phyloP scores from a whole-genome alignment of 1,139 yeast genomes.

The Arxiozyma heterogenica region DNA sequence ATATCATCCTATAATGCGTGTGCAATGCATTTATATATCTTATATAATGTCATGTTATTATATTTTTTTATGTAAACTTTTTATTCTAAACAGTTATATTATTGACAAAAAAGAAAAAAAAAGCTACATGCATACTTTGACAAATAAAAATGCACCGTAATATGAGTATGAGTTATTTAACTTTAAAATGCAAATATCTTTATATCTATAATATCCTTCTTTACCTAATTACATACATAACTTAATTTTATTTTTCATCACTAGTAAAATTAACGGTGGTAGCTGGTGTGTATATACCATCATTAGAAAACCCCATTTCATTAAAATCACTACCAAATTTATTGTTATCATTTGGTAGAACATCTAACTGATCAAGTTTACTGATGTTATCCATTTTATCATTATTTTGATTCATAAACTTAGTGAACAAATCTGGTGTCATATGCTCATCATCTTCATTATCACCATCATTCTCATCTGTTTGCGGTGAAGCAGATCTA shows the following conservation, averaged over 20 bases:
- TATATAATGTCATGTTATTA: background rate
- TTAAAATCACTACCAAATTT: constrained; percentile 1
- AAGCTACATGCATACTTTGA: background rate
- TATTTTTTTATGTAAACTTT: background rate
- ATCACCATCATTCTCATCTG: constrained; percentile 4
- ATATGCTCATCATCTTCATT: constrained; percentile 3
- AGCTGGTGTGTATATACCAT: constrained; percentile 7
- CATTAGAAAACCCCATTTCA: background rate
- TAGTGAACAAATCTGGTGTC: constrained; percentile 9
- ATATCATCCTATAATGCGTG: background rate
- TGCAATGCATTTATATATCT: background rate
- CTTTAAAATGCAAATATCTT: background rate
- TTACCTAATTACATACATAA: background rate
- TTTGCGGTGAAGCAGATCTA: constrained; percentile 3
- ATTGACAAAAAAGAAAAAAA: background rate
- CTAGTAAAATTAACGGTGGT: constrained; percentile 8
- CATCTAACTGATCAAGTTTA: background rate
- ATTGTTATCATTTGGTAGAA: background rate
- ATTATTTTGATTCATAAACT: constrained; percentile 6
- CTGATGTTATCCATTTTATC: background rate
- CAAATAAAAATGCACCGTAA: background rate
- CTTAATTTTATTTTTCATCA: constrained; percentile 4
- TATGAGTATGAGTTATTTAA: background rate
- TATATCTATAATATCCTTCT: background rate
- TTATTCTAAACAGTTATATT: too few species aligned